Conservation (phyloP, 352 stramenopile species). For the Phytophthora podocarpi region DNA sequence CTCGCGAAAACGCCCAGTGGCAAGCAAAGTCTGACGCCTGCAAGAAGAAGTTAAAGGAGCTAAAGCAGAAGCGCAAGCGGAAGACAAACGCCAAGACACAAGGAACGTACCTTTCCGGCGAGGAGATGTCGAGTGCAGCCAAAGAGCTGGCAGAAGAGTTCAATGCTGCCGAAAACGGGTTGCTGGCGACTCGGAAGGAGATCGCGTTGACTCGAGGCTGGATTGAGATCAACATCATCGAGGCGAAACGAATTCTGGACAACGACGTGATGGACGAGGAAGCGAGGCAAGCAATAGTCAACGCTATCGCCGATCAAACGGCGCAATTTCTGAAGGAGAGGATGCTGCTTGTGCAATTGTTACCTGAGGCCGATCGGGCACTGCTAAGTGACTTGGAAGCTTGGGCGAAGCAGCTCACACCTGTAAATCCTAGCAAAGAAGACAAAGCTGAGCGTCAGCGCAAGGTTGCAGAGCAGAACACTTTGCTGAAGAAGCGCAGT, state of each 20-base stretch:
- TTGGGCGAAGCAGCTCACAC: conserved; percentile 40
- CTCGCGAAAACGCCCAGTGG: conserved; percentile 47
- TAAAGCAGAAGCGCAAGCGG: conserved; percentile 48
- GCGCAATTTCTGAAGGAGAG: conserved; percentile 33
- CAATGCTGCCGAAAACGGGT: conserved; percentile 47
- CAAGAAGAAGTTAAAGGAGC: conserved; percentile 55
- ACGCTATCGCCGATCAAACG: conserved; percentile 37
- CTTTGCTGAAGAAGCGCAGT: conserved; percentile 61
- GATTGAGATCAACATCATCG: conserved; percentile 48
- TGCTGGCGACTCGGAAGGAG: conserved; percentile 39
- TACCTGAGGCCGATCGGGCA: conserved; percentile 35
- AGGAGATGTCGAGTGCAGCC: conserved; percentile 36
- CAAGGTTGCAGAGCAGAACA: conserved; percentile 55
- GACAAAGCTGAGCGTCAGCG: conserved; percentile 41
- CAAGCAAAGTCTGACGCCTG: conserved; percentile 46
- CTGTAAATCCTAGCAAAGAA: conserved; percentile 9
- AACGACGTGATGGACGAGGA: conserved; percentile 30
- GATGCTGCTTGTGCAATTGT: conserved; percentile 38
- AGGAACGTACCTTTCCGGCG: conserved; percentile 9
- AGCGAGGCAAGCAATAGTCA: conserved; percentile 29
- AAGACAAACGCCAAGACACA: conserved; percentile 31
- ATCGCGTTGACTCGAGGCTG: conserved; percentile 49
- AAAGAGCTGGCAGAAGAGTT: conserved; percentile 64
- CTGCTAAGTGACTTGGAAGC: conserved; percentile 43
- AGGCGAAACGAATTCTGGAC: conserved; percentile 50